Conservation (phyloP, 805 yeast genomes). For the Wickerhamomyces rabaulensis region DNA sequence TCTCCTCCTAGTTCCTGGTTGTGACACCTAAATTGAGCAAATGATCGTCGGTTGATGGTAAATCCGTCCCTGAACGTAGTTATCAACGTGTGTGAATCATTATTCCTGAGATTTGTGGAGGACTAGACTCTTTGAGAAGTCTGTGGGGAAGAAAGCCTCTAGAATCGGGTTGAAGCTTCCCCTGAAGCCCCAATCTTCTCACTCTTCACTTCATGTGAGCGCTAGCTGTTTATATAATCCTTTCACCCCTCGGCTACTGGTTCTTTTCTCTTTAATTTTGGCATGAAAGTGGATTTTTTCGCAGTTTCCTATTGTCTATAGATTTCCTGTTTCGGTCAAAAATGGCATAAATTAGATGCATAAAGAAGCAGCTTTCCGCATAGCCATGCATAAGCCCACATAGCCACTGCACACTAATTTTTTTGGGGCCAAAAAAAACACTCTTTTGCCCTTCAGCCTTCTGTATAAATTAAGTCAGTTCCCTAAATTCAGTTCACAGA, state of each 20-base stretch:
- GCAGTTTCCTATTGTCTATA: not conserved
- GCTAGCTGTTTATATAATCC: too few relatives aligned
- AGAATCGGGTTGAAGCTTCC: too few relatives aligned
- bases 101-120: too few relatives aligned
- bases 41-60: not conserved
- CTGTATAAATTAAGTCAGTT: not conserved
- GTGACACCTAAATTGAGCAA: not conserved
- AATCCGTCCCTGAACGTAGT: not conserved
- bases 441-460: not conserved
- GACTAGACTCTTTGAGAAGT: too few relatives aligned
- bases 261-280: too few relatives aligned
- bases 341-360: not conserved
- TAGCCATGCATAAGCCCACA: not conserved
- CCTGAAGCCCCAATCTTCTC: too few relatives aligned
- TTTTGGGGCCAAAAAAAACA: too few relatives aligned
- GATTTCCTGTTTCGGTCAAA: not conserved
- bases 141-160: too few relatives aligned
- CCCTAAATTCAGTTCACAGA: not conserved
- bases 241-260: too few relatives aligned
- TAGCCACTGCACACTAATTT: not conserved
- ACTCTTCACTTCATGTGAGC: too few relatives aligned
- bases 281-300: too few relatives aligned
- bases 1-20: not conserved
- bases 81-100: not conserved
- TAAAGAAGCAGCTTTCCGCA: not conserved